Base-by-base conservation (phyloP, 345 rosid species). In the Salix arbutifolia region DNA sequence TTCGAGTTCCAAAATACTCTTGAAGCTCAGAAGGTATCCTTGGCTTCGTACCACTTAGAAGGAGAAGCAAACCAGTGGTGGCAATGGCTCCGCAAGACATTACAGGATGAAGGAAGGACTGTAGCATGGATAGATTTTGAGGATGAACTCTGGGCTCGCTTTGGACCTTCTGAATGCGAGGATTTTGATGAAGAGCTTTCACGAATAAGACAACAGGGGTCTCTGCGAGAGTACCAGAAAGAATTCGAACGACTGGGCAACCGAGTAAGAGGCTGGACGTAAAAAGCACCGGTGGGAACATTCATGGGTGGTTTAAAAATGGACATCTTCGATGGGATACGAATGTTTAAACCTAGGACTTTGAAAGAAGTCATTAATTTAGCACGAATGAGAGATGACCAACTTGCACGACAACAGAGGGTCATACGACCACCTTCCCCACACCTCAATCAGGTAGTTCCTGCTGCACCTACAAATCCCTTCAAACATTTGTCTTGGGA, bases 331-430 rank as follows among this genome's bases (percentile, higher is more conserved):
- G 48, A 70, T 4, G 69, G 21, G 2, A 68, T 76, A 5, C 16
- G 60, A 8, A 53, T 69, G 58, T 76, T 76, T 17, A 3, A 40
- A 3, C 60, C 69, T 0, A 25, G 33, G 16, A 4, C 74, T 2
- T 11, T 76, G 3, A 76, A 69, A 13, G 74, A 76, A 12, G 74
- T 56, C 4, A 56, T 70, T 8, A 35, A 13, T 31, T 28, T 76
- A 6, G 69, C 53, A 0, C 25, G 40, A 0, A 76, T 76, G 28
- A 53, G 17, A 28, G 79, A 76, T 18, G 74, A 69, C 0, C 58
- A 76, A 19, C 58, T 76, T 1, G 0, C 4, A 1, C 3, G 66
- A 13, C 30, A 68, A 52, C n/a, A n/a, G n/a, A n/a, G n/a, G n/a
- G n/a, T n/a, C n/a, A n/a, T n/a, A n/a, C n/a, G n/a, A n/a, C n/a